These are phyloP conservation scores for Ceratocystis colombiana DNA, from an alignment of 2,329 filamentous ascomycete genomes.

Conservation along the genomic window DNA sequence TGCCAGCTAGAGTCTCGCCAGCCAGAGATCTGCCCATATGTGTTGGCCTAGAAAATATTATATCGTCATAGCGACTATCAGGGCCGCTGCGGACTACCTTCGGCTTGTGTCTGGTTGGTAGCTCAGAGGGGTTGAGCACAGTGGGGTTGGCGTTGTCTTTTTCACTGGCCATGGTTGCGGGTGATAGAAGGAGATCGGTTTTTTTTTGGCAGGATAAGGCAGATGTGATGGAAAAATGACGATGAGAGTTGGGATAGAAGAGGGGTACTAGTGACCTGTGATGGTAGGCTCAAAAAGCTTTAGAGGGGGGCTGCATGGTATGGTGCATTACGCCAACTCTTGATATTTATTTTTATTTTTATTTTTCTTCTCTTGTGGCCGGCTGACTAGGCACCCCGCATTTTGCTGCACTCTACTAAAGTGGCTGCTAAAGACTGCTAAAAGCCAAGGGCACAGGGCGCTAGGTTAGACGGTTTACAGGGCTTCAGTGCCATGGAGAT, in stretches of 20 bases:
- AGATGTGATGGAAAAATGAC: neutral
- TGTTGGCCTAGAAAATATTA: conserved; percentile 40
- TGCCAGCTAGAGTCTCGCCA: conserved; percentile 10
- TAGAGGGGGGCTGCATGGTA: neutral
- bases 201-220: neutral
- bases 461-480: neutral
- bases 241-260: neutral
- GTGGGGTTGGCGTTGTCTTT: conserved; percentile 82
- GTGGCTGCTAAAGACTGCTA: neutral
- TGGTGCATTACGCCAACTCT: neutral
- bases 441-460: neutral
- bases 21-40: conserved; percentile 36
- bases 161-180: conserved; percentile 19
- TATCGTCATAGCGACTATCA: conserved; percentile 40
- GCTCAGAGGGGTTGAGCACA: conserved; percentile 76
- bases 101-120: conserved; percentile 60
- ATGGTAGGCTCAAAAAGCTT: neutral
- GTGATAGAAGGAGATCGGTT: neutral
- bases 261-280: neutral
- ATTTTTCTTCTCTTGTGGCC: too few relatives aligned
- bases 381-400: neutral
- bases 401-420: neutral
- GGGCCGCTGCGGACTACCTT: conserved; percentile 39
- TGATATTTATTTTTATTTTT: neutral
- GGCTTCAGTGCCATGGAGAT: neutral